These are phyloP conservation scores for Anthracocystis panici-leucophaei DNA, from an alignment of 1,284 basidiomycete genomes.

Conservation along the genomic window DNA sequence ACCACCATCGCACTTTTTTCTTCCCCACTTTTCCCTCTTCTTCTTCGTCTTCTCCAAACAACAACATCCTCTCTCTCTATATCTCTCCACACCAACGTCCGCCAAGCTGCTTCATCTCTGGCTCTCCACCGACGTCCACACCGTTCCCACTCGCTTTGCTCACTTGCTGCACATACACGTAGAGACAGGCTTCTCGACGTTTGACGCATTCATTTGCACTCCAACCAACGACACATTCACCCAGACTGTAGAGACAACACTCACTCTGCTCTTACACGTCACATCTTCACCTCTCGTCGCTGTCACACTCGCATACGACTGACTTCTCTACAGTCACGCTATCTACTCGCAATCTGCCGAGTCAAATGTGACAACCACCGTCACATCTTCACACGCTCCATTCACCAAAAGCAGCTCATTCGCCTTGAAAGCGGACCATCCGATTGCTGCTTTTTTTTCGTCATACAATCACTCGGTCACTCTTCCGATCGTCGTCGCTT, in stretches of 20 bases:
- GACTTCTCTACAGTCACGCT: slow-evolving; percentile 4
- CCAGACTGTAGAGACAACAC: too few species aligned
- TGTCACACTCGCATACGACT: not conserved
- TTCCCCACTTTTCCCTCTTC: not conserved
- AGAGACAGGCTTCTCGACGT: too few species aligned
- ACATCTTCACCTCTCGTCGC: not conserved
- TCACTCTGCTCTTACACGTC: too few species aligned
- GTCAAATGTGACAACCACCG: not conserved
- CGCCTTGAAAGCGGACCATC: slow-evolving; percentile 5
- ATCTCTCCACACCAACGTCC: not conserved
- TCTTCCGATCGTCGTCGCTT: not conserved
- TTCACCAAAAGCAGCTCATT: not conserved
- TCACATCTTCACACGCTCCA: slow-evolving; percentile 1
- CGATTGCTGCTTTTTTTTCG: not conserved
- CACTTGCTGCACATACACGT: too few species aligned
- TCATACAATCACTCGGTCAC: not conserved
- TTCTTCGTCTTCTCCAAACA: not conserved
- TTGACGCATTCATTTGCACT: too few species aligned
- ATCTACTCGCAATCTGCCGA: slow-evolving; percentile 1
- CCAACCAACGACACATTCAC: too few species aligned
- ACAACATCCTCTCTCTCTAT: not conserved
- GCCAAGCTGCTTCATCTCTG: slow-evolving; percentile 7
- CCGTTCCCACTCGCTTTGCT: too few species aligned
- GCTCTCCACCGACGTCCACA: not conserved
- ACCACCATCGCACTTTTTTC: not conserved